phyloP scores from a whole-genome alignment of 1,284 basidiomycete species.

The Trichosporon faecale region DNA sequence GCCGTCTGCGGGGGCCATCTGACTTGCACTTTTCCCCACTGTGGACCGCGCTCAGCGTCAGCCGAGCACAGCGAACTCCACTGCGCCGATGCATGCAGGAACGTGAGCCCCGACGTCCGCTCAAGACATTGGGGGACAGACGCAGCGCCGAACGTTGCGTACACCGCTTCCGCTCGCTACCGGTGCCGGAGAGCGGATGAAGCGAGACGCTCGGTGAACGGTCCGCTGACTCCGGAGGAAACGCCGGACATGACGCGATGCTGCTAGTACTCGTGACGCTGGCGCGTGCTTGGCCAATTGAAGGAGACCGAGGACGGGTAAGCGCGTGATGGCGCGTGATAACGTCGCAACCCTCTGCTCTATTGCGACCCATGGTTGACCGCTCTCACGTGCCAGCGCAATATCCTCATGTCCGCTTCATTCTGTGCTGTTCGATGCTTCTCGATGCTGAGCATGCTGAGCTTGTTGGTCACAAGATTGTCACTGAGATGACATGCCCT shows the following conservation, averaged over 20 bases:
- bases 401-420: not conserved
- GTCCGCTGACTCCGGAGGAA: not conserved
- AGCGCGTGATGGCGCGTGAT: not conserved
- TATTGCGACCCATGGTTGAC: not conserved
- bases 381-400: not conserved
- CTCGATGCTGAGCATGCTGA: not conserved
- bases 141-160: not conserved
- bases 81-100: not conserved
- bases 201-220: not conserved
- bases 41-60: not conserved
- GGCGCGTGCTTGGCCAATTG: constrained; percentile 5
- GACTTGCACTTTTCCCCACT: not conserved
- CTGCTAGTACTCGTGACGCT: not conserved
- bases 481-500: not conserved
- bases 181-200: not conserved
- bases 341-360: not conserved
- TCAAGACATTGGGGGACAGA: not conserved
- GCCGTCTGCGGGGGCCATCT: not conserved
- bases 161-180: not conserved
- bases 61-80: not conserved
- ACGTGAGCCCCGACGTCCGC: not conserved
- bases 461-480: not conserved
- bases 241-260: not conserved
- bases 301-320: not conserved
- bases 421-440: not conserved